Percentiles rank a stretch among this genome's conserved stretches.
Conservation (phyloP, 306 rosid species). For the Vicia villosa region DNA sequence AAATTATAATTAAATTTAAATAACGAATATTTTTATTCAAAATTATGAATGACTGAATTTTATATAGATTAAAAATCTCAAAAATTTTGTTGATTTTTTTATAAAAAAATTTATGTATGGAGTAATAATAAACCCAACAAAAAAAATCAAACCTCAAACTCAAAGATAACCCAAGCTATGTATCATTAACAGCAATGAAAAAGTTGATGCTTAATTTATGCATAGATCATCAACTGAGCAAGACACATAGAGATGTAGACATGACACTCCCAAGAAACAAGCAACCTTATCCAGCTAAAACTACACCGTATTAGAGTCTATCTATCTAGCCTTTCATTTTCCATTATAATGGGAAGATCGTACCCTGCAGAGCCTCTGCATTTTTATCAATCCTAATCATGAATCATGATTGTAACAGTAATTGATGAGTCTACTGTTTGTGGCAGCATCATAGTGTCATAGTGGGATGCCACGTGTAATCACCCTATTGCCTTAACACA, state of each 20-base stretch:
- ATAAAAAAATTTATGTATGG: no score
- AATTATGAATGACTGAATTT: no score
- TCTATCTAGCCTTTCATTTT: neutral
- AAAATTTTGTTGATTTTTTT: no score
- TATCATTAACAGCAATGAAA: no score
- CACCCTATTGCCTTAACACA: constrained; percentile 31
- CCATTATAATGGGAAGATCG: constrained; percentile 32
- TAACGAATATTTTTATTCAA: no score
- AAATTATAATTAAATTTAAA: no score
- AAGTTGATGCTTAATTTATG: neutral
- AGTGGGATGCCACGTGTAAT: constrained; percentile 40
- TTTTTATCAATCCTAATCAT: constrained; percentile 27
- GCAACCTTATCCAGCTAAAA: neutral
- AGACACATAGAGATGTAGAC: neutral
- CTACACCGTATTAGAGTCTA: neutral
- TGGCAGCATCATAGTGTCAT: neutral
- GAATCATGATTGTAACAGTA: constrained; percentile 38
- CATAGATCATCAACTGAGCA: neutral
- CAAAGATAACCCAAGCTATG: no score
- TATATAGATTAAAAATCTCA: no score
- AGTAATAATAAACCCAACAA: no score
- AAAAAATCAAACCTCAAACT: no score
- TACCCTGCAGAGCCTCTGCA: constrained; percentile 19
- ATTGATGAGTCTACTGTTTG: constrained; percentile 30
- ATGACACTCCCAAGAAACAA: neutral